Base-by-base conservation (phyloP, 148 eudicot species). In the Chenopodium suecicum region DNA sequence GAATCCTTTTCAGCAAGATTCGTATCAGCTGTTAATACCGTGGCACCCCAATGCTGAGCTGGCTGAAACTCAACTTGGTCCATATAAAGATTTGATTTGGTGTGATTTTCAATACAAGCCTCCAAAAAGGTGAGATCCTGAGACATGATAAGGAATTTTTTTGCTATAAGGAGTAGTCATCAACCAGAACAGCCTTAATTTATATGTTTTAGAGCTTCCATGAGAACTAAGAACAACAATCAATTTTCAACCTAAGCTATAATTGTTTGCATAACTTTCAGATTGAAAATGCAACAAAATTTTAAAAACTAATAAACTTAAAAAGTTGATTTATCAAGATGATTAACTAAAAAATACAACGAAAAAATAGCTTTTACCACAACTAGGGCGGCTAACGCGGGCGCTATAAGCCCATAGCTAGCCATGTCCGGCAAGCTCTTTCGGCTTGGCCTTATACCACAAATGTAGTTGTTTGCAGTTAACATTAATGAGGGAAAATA, bases 61-160 rank as follows among this genome's bases (percentile, higher is more conserved):
- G 98, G 99, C 83, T 94, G 98, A 79, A 96, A 96, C 82, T 96
- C 99, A 74, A 96, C 99, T 94, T 96, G 99, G 81, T 96, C 99
- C 99, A 96, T 96, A 73, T 79, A 94, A 68, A 96, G 97, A 86
- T 91, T 90, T 66, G 97, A 82, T 85, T 96, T 96, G 56, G 99
- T 96, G 86, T 96, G 94, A 82, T 96, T 96, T 86, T 96, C 98
- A 63, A 96, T 87, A 86, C 98, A 94, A 76, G 99, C 97, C 90
- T 96, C 99, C 89, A 96, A 84, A 80, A 89, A 91, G 48, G 97
- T 96, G 76, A 89, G 89, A 79, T 94, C 98, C 99, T 94, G 92
- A 76, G 80, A 80, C 76, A 84, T 65, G 77, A 75, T 75, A 75
- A 70, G 70, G 34, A 71, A 66, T 72, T 17, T 0, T 17, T 22